These are phyloP conservation scores for Colletotrichum liaoningense DNA, from an alignment of 2,329 filamentous ascomycete genomes.

Conservation along the genomic window DNA sequence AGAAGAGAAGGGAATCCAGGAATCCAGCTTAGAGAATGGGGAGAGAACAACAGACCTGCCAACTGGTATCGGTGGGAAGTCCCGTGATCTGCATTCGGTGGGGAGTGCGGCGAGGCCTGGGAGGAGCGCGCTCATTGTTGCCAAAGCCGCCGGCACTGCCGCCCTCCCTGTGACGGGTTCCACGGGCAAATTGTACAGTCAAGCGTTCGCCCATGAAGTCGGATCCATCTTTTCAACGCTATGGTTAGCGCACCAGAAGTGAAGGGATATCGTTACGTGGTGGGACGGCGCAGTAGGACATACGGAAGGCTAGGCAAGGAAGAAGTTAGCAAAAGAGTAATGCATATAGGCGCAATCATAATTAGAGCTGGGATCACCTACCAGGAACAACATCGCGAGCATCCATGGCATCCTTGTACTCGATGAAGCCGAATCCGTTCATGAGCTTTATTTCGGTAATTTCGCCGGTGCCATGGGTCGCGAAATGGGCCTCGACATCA, in stretches of 20 bases:
- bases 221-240: slow-evolving; percentile 79
- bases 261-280: slow-evolving; percentile 8
- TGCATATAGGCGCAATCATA: neutral
- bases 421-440: slow-evolving; percentile 99
- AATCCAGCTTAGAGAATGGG: slow-evolving; percentile 66
- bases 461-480: slow-evolving; percentile 93
- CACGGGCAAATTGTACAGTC: slow-evolving; percentile 97
- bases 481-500: slow-evolving; percentile 96
- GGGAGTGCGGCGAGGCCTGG: slow-evolving; percentile 90
- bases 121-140: slow-evolving; percentile 67
- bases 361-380: slow-evolving; percentile 61
- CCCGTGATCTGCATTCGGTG: slow-evolving; percentile 98
- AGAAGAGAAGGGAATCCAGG: slow-evolving; percentile 46
- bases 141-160: slow-evolving; percentile 46
- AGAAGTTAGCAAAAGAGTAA: slow-evolving; percentile 2
- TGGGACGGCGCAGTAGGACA: slow-evolving; percentile 45
- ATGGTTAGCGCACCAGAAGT: slow-evolving; percentile 36
- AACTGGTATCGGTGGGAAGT: slow-evolving; percentile 98
- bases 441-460: slow-evolving; percentile 99
- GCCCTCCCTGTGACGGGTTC: slow-evolving; percentile 70
- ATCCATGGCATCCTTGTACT: slow-evolving; percentile 99
- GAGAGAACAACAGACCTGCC: slow-evolving; percentile 92
- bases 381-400: slow-evolving; percentile 98
- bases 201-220: slow-evolving; percentile 98
- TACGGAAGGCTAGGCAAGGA: slow-evolving; percentile 68